Percentiles rank a stretch among this genome's conserved stretches.
phyloP scores from a whole-genome alignment of 768 basidiomycete species.

The Pluteus cervinus region DNA sequence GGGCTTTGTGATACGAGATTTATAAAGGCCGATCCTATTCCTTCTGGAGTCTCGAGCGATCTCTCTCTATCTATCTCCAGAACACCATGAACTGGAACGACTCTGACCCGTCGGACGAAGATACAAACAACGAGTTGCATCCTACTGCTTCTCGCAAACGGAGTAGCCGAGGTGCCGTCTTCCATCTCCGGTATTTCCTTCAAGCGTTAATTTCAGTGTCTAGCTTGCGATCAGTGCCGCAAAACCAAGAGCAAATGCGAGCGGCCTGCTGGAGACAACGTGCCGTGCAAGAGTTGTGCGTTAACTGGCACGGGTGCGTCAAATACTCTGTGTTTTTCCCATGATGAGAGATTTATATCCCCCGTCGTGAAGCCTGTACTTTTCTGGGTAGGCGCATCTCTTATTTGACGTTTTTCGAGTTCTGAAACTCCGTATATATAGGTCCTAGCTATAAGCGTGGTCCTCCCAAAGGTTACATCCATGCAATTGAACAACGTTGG shows the following conservation, averaged over 20 bases:
- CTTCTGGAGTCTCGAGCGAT: conserved; percentile 8
- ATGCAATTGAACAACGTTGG: conserved; percentile 88
- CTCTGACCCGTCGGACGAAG: conserved; percentile 58
- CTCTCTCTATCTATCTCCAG: conserved; percentile 11
- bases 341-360: conserved; percentile 8
- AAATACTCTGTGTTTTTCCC: background rate
- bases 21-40: too few relatives aligned
- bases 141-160: conserved; percentile 46
- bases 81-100: conserved; percentile 52
- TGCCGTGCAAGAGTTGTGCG: conserved; percentile 59
- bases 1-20: too few relatives aligned
- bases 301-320: conserved; percentile 46
- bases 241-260: conserved; percentile 90
- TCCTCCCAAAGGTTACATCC: conserved; percentile 87
- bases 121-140: conserved; percentile 30
- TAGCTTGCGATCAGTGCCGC: conserved; percentile 84
- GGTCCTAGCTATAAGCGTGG: conserved; percentile 81
- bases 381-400: conserved; percentile 42
- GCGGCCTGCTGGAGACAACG: conserved; percentile 37
- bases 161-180: conserved; percentile 51
- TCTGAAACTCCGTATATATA: conserved; percentile 15
- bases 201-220: conserved; percentile 8
- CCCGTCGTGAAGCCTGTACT: conserved; percentile 46
- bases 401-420: background rate
- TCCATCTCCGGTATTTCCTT: conserved; percentile 1